Evolutionary conservation across 352 stramenopile species (phyloP).

Genomic region (Phytophthora rubi): DNA sequence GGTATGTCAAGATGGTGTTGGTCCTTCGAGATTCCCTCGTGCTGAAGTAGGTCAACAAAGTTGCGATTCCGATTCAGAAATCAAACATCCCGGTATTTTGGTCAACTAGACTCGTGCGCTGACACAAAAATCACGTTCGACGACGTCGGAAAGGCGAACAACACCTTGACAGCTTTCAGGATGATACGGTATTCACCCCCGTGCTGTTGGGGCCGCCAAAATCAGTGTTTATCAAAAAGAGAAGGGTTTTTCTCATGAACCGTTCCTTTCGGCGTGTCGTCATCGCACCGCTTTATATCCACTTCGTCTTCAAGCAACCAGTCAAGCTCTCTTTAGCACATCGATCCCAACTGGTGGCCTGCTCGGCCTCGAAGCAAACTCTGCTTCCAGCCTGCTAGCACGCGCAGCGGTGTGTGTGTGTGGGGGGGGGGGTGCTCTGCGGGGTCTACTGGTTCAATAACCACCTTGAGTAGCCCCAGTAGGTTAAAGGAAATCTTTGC

Average conservation of each 20-base stretch:
- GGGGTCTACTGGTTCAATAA: constrained; percentile 6
- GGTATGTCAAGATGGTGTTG: constrained; percentile 11
- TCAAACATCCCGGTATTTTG: constrained; percentile 21
- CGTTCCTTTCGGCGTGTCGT: constrained; percentile 4
- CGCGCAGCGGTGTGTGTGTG: background rate
- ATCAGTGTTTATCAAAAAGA: background rate
- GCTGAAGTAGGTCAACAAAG: constrained; percentile 22
- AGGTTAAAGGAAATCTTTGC: constrained; percentile 13
- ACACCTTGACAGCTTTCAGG: constrained; percentile 16
- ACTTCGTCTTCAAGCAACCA: constrained; percentile 10
- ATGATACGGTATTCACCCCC: constrained; percentile 16
- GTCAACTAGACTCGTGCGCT: constrained; percentile 12
- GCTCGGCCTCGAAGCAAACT: constrained; percentile 1
- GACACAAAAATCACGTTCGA: constrained; percentile 28
- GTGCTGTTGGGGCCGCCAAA: constrained; percentile 16
- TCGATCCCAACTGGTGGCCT: background rate
- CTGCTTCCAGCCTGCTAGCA: constrained; percentile 4
- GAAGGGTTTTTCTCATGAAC: constrained; percentile 5
- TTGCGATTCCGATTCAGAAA: constrained; percentile 23
- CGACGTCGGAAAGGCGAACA: constrained; percentile 12
- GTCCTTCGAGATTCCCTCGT: constrained; percentile 16
- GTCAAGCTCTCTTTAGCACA: constrained; percentile 18
- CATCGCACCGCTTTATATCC: background rate
- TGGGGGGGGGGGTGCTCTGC: background rate
- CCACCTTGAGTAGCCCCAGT: constrained; percentile 1